Conservation (phyloP, 139 green algal species). For the Klebsormidium nitens region DNA sequence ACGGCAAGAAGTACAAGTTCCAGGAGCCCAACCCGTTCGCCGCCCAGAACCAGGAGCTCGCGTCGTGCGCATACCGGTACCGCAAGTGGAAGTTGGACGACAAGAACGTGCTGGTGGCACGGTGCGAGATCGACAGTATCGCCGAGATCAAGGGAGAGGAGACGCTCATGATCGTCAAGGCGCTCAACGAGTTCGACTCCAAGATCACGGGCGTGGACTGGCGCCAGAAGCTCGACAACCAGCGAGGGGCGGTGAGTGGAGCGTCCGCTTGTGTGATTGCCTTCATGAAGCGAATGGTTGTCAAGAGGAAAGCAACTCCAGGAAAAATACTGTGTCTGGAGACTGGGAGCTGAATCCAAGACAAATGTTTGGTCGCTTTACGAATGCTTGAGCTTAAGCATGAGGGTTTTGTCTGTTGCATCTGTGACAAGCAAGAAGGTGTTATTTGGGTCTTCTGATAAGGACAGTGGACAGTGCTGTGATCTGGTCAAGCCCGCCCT, state of each 20-base stretch:
- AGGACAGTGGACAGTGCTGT: too few relatives aligned
- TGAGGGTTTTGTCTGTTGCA: too few relatives aligned
- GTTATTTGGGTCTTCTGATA: too few relatives aligned
- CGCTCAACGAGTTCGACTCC: conserved; percentile 94
- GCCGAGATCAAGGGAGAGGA: conserved; percentile 58
- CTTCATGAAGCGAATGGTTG: too few relatives aligned
- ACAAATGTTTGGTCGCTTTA: too few relatives aligned
- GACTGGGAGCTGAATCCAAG: too few relatives aligned
- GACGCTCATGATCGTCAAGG: conserved; percentile 77
- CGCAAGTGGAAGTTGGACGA: conserved; percentile 69
- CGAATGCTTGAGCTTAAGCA: too few relatives aligned
- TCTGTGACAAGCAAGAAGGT: too few relatives aligned
- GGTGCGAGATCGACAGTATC: conserved; percentile 85
- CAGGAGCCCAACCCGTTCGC: conserved; percentile 70
- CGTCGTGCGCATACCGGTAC: conserved; percentile 62
- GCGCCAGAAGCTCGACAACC: conserved; percentile 90
- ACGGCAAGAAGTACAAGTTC: conserved; percentile 49
- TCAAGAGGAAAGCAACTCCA: too few relatives aligned
- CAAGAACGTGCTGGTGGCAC: conserved; percentile 65
- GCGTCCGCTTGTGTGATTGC: too few relatives aligned
- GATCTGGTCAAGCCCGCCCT: too few relatives aligned
- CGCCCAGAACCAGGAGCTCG: conserved; percentile 46
- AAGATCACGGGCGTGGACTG: conserved; percentile 76
- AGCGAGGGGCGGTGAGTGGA: conserved; percentile 82
- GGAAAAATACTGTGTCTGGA: too few relatives aligned